Base-by-base conservation (phyloP, 108 stramenopile genomes). In the Cyclotella sp. region DNA sequence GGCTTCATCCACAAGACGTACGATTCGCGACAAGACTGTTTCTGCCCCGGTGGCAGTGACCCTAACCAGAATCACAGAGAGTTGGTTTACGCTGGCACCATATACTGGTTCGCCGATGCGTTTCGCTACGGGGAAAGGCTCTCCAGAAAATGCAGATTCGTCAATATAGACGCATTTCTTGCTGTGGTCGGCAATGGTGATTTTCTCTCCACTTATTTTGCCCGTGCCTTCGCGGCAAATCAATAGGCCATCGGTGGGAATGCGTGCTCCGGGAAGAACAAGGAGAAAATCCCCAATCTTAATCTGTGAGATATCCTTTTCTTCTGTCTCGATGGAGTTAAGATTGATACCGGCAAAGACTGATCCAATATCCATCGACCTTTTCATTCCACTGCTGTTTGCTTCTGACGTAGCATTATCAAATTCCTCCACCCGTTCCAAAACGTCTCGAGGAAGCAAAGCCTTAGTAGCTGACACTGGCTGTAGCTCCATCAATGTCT, bases 91-190 rank as follows among this genome's bases (percentile, higher is more conserved):
- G 13, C 96, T 91, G 11, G 91, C 85, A 64, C 95, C 95, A 69
- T 88, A 82, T 0, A 94, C 88, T 5, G 60, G 29, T 28, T 85
- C 84, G 4, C 91, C 91, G 0, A 63, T 53, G 13, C 79, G 73
- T 75, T 96, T 96, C 49, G 91, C 84, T 1, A 95, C 91, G 11
- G 96, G 95, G 63, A 93, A 87, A 3, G 95, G 88, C 72, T 99
- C 98, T 15, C 98, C 98, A 0, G 97, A 95, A 30, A 99, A 83
- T 68, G 95, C 93, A 27, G 87, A 88, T 75, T 98, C 97, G 84
- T 99, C 97, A 27, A 91, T 81, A 73, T 85, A 91, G 24, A 75
- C 81, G 68, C 82, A 76, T 9, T 59, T 64, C 27, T 60, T 53
- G 19, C 54, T 67, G 51, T 22, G 45, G 12, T 71, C 68, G 8